A percentile compares a stretch with the other conserved stretches of the same genome.
These are phyloP conservation scores for Vigna hirtella DNA, from an alignment of 306 rosid species.

Conservation along the genomic window DNA sequence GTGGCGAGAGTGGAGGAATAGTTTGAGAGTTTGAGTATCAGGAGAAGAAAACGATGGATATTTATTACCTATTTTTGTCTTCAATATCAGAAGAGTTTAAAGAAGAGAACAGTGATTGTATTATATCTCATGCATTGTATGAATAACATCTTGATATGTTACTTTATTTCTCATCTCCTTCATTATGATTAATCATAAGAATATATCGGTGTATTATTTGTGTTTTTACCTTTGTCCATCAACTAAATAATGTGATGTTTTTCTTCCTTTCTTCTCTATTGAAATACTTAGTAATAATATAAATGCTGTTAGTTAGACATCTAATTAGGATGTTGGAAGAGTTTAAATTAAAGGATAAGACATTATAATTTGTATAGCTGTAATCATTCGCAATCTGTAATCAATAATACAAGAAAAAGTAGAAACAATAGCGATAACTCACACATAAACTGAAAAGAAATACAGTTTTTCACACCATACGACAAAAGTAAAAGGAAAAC, in stretches of 20 bases:
- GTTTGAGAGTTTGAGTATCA: neutral
- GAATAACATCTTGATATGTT: no score
- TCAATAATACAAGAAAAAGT: neutral
- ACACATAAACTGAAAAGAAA: conserved; percentile 15
- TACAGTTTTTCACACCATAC: conserved; percentile 29
- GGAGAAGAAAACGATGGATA: neutral
- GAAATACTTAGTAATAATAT: no score
- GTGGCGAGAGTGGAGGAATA: neutral
- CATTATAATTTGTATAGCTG: neutral
- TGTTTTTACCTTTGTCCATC: no score
- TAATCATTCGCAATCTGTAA: conserved; percentile 28
- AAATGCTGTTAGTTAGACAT: neutral
- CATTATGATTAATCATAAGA: no score
- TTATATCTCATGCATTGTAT: no score
- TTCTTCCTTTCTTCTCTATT: no score
- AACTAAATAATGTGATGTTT: no score
- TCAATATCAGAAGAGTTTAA: neutral
- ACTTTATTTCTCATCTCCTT: no score
- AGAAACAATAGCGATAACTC: conserved; percentile 5
- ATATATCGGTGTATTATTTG: no score
- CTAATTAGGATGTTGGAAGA: neutral
- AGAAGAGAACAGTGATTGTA: neutral
- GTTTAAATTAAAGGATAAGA: neutral
- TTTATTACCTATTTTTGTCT: neutral
- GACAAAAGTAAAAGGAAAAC: neutral